Percentiles rank a stretch among this genome's conserved stretches.
phyloP scores from a whole-genome alignment of 78 protist species.

The Corallochytrium limacisporum region DNA sequence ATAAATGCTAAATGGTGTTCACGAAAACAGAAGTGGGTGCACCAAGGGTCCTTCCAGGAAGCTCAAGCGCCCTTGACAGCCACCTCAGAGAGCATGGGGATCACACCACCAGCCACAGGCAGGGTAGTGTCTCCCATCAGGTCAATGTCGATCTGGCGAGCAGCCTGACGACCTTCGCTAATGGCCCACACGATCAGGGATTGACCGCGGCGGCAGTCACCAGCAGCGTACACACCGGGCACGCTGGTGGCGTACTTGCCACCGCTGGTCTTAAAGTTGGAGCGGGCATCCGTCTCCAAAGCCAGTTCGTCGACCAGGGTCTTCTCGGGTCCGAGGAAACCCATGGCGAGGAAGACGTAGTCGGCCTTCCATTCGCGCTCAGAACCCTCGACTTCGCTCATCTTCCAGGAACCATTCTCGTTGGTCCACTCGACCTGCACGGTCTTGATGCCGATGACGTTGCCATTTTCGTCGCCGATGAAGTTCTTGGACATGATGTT shows the following conservation, averaged over 20 bases:
- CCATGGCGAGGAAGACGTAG: conserved; percentile 63
- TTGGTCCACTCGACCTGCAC: conserved; percentile 18
- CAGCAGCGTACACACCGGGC: conserved; percentile 26
- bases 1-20: no score
- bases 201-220: conserved; percentile 74
- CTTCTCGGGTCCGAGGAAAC: conserved; percentile 57
- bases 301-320: conserved; percentile 9
- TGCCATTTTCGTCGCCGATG: conserved; percentile 6
- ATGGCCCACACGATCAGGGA: conserved; percentile 81
- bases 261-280: conserved; percentile 1
- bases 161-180: conserved; percentile 63
- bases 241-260: conserved; percentile 10
- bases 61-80: no score
- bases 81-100: no score
- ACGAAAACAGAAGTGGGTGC: no score
- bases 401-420: conserved; percentile 15
- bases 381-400: conserved; percentile 16
- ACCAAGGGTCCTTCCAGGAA: no score
- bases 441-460: conserved; percentile 30
- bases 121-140: conserved; percentile 33
- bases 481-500: conserved; percentile 43
- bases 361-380: conserved; percentile 25
- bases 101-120: conserved; percentile 38
- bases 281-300: conserved; percentile 3
- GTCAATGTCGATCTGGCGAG: conserved; percentile 38